Percentiles rank a stretch among this genome's conserved stretches.
These are phyloP conservation scores for Tuber umbilicatum DNA, from an alignment of 495 filamentous ascomycete genomes.

Conservation along the genomic window DNA sequence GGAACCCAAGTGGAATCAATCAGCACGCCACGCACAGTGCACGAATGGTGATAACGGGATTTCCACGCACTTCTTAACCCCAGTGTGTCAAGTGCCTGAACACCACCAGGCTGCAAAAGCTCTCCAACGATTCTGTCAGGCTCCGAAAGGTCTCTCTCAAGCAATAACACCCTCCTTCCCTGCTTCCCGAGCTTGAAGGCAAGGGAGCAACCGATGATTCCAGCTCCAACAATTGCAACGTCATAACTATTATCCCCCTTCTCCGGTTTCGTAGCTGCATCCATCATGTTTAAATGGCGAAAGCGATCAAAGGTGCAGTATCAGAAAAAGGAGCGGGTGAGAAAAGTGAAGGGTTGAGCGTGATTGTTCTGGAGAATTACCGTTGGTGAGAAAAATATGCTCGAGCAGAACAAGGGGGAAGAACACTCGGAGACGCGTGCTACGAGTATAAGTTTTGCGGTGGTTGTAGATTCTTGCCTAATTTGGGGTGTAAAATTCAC, in stretches of 20 bases:
- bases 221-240: constrained; percentile 83
- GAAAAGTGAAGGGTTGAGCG: neutral
- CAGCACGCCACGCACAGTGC: constrained; percentile 8
- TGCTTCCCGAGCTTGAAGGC: constrained; percentile 74
- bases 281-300: neutral
- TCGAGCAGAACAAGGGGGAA: neutral
- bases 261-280: neutral
- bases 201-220: constrained; percentile 82
- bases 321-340: neutral
- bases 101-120: constrained; percentile 86
- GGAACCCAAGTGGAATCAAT: constrained; percentile 5
- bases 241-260: constrained; percentile 48
- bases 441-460: neutral
- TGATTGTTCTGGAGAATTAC: neutral
- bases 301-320: neutral
- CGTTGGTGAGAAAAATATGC: neutral
- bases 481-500: neutral
- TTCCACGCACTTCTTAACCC: constrained; percentile 51
- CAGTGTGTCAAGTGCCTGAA: constrained; percentile 69
- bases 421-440: neutral
- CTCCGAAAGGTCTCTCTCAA: constrained; percentile 84
- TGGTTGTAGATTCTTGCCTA: neutral
- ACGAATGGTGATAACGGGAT: neutral
- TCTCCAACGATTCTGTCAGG: constrained; percentile 96
- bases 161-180: constrained; percentile 81